A percentile compares a stretch with the other conserved stretches of the same genome.
These are phyloP conservation scores for Ampelomyces quisqualis DNA, from an alignment of 2,329 filamentous ascomycete species.

Conservation along the genomic window DNA sequence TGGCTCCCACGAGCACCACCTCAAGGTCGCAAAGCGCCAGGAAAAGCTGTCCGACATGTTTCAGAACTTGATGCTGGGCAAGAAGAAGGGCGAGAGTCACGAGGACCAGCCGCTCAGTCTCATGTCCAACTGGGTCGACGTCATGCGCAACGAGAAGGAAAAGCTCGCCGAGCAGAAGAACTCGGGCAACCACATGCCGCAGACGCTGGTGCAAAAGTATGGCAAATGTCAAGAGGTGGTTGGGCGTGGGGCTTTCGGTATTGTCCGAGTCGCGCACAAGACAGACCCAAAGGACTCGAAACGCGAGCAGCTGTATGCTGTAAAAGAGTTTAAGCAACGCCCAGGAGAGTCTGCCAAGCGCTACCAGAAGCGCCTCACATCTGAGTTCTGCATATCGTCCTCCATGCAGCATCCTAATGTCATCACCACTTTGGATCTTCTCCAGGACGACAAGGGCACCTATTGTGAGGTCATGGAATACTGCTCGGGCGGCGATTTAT, in stretches of 20 bases:
- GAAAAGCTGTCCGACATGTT: slow-evolving; percentile 95
- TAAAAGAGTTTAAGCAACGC: slow-evolving; percentile 95
- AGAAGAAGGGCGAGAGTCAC: slow-evolving; percentile 71
- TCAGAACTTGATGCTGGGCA: slow-evolving; percentile 76
- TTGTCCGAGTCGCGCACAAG: slow-evolving; percentile 97
- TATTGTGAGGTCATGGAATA: slow-evolving; percentile 99
- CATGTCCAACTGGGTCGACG: slow-evolving; percentile 95
- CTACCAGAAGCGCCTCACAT: slow-evolving; percentile 95
- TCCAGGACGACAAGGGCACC: slow-evolving; percentile 94
- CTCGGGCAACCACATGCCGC: slow-evolving; percentile 71
- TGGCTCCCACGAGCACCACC: slow-evolving; percentile 80
- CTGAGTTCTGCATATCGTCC: slow-evolving; percentile 97
- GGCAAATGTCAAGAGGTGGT: slow-evolving; percentile 98
- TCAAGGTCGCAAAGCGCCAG: slow-evolving; percentile 87
- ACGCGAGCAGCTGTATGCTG: slow-evolving; percentile 87
- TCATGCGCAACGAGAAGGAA: slow-evolving; percentile 84
- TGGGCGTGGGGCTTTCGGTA: slow-evolving; percentile 92
- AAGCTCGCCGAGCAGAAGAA: slow-evolving; percentile 72
- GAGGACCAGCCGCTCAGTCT: slow-evolving; percentile 82
- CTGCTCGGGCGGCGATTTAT: slow-evolving; percentile 92
- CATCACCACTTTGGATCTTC: slow-evolving; percentile 92
- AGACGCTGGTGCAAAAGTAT: slow-evolving; percentile 90
- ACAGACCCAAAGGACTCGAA: slow-evolving; percentile 74
- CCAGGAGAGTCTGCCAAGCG: slow-evolving; percentile 95
- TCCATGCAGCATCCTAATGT: slow-evolving; percentile 96